Base-by-base conservation (phyloP, 2,329 filamentous ascomycete species). In the Keithomyces neogunnii region DNA sequence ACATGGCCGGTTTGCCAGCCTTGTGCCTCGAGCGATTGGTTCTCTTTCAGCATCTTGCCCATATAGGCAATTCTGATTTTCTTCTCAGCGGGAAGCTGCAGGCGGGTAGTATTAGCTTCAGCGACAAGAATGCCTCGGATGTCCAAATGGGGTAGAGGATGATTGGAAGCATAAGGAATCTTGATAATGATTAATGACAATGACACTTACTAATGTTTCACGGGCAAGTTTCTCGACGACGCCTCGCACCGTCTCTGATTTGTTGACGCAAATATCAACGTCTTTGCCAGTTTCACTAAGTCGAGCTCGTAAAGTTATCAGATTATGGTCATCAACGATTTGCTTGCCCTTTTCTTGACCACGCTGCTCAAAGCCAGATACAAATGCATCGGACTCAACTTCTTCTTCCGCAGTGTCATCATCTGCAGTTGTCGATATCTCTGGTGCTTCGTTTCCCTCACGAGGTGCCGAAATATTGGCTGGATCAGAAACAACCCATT, bases 1-100 rank as follows among this genome's bases (percentile, higher is more conserved):
- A 93, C 74, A 62, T 93, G 79, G 36, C 83, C 86, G 54, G 79
- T 75, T 59, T 83, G 80, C 87, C 88, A 96, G 47, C 86, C 86
- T 59, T 93, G 86, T 3, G 78, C 76, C 44, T 73, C 67, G 19
- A 96, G 71, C 1, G 84, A 76, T 26, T 79, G 65, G 50, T 76
- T 75, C 56, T 92, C 88, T 57, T 84, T 82, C 45, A 96, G 76
- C 48, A 91, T 80, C 63, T 84, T 89, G 58, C 91, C 91, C 67
- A 93, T 77, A 65, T 95, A 95, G 26, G 82, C 84, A 53, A 96
- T 78, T 50, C 82, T 81, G 48, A 96, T 73, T 46, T 75, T 78
- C 55, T 80, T 81, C 44, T 71, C 72, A 6, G 73, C 63, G 2
- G 76, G 66, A 33, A 91, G 71, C 85, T 86, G 58, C 13, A 31